phyloP scores from a whole-genome alignment of 208 protist species.

The Angomonas ambiguus region DNA sequence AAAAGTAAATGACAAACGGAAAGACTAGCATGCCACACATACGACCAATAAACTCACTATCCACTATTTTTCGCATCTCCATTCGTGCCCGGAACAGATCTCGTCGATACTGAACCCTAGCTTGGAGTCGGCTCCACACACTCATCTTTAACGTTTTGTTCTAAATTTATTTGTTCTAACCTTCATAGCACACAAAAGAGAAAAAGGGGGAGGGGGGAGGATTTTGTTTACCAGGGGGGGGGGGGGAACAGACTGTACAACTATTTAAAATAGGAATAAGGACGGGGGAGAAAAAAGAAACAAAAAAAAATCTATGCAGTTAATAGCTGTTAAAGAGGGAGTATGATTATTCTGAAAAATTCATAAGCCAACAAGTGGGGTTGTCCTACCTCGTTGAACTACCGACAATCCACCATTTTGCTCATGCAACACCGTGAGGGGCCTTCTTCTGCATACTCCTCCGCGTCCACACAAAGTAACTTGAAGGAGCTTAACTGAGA shows the following conservation, averaged over 20 bases:
- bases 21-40: conserved; percentile 68
- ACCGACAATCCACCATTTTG: conserved; percentile 40
- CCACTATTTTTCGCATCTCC: conserved; percentile 45
- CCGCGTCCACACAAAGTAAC: conserved; percentile 49
- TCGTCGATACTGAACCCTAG: conserved; percentile 28
- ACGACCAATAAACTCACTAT: conserved; percentile 76
- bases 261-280: too few relatives aligned
- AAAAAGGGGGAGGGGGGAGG: not conserved
- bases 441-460: conserved; percentile 73
- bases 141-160: not conserved
- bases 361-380: too few relatives aligned
- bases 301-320: not conserved
- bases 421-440: conserved; percentile 57
- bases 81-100: conserved; percentile 59
- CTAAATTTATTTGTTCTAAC: too few relatives aligned
- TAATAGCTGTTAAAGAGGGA: not conserved
- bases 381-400: not conserved
- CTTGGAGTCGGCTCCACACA: conserved; percentile 5
- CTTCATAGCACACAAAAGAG: not conserved
- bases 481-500: conserved; percentile 79
- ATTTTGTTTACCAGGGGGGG: not conserved
- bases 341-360: not conserved
- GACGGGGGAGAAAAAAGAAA: not conserved
- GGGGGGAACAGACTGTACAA: too few relatives aligned
- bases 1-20: conserved; percentile 66